Evolutionary conservation across 2,329 filamentous ascomycete species (phyloP), one percentile per base, ranked within the genome.

Genomic region (Talaromyces sp.): DNA sequence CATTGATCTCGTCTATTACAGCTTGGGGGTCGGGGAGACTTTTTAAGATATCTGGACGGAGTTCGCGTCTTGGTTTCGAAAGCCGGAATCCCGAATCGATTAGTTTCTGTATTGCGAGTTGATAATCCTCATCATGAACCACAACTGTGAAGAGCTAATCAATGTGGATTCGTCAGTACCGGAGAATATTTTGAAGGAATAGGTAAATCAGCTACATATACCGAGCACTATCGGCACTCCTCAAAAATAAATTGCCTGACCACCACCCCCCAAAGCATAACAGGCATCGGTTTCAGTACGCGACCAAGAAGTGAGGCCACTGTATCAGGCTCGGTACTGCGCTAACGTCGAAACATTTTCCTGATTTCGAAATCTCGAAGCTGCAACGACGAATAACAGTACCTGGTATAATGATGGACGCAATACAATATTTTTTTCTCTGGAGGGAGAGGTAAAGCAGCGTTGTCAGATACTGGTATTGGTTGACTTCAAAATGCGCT

Each of bases 251-350:
- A 40, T 58, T 25, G 54, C 54, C 27, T 58, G 54, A n/a, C 54
- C 54, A n/a, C n/a, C n/a, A n/a, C n/a, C 13, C 54, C 54, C 54
- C 54, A 58, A n/a, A 58, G n/a, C 54, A 17, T 58, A 22, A 58
- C 34, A 25, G 54, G n/a, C 2, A 27, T 27, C 2, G 54, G 54
- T 40, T 15, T 40, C 2, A 58, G 54, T 58, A 25, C 31, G 7
- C 27, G 11, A 31, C 25, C 51, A 7, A 54, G 5, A 17, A 2
- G 3, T 22, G 3, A 10, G 51, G 51, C 51, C 25, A 54, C 7
- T 31, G 51, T 27, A 4, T 54, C 51, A 3, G 51, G 25, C 19
- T 54, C 51, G 7, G 51, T 54, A n/a, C 25, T 25, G 36, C 54
- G 54, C 54, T 10, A 10, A 6, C n/a, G 54, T 2, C 54, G 54